Conservation (phyloP, 2,329 filamentous ascomycete genomes). For the Penicillium italicum region DNA sequence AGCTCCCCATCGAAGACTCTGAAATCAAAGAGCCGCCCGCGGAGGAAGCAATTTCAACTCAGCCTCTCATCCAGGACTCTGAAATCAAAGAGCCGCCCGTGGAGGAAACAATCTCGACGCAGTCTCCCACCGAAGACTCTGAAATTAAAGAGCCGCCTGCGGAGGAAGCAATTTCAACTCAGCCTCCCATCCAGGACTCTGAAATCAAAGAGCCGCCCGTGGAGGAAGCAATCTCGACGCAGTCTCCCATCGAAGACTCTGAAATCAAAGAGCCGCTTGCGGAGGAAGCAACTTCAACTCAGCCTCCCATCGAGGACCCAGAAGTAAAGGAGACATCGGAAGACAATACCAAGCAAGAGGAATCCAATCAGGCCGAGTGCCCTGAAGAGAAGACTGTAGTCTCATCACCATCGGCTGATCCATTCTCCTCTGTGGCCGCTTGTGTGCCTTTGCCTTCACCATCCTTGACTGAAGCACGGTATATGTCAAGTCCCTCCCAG, state of each 20-base stretch:
- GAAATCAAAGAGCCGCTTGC: background rate
- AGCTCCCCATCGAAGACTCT: background rate
- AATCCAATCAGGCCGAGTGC: slow-evolving; percentile 6
- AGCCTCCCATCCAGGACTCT: background rate
- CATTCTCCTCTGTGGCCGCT: slow-evolving; percentile 23
- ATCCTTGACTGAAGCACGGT: slow-evolving; percentile 30
- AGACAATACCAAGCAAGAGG: background rate
- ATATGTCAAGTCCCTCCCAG: slow-evolving; percentile 26
- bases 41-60: background rate
- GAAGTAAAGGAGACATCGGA: background rate
- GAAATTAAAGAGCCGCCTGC: background rate
- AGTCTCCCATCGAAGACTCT: background rate
- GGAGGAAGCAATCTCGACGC: background rate
- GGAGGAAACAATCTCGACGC: background rate
- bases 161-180: background rate
- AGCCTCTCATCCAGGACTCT: background rate
- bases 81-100: background rate
- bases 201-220: background rate
- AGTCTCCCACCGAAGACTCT: background rate
- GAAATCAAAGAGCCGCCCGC: background rate
- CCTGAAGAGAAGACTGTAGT: slow-evolving; percentile 18
- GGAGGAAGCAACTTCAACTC: background rate
- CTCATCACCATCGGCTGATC: slow-evolving; percentile 23
- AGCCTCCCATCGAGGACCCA: background rate
- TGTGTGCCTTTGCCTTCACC: slow-evolving; percentile 32